Evolutionary conservation across 495 filamentous ascomycete species (phyloP).

Genomic region (Letharia columbiana): DNA sequence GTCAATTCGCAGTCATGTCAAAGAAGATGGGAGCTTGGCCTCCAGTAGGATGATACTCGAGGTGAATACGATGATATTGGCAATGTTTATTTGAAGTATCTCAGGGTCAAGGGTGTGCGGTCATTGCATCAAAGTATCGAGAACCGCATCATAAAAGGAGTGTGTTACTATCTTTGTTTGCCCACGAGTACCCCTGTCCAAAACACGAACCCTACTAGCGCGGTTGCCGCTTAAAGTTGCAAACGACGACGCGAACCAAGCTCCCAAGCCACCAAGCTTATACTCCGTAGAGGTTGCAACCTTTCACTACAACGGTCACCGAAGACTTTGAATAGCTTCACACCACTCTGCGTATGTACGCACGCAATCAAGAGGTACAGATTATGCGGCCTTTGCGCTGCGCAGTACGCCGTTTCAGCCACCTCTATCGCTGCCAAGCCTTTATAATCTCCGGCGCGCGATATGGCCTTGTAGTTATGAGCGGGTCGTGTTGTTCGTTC

Average conservation of each 20-base stretch:
- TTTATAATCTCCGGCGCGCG: slow-evolving; percentile 89
- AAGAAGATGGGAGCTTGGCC: not conserved
- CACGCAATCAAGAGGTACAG: not conserved
- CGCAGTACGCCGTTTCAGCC: not conserved
- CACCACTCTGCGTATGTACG: not conserved
- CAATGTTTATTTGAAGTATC: not conserved
- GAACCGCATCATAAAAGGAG: slow-evolving; percentile 5
- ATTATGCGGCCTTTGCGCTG: not conserved
- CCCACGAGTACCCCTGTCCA: not conserved
- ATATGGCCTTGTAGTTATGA: slow-evolving; percentile 94
- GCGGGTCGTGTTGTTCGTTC: slow-evolving; percentile 95
- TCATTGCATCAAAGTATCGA: not conserved
- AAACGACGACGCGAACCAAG: not conserved
- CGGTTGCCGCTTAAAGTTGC: slow-evolving; percentile 5
- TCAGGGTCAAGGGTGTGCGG: not conserved
- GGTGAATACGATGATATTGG: not conserved
- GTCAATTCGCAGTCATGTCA: slow-evolving; percentile 11
- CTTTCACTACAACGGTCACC: not conserved
- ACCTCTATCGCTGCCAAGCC: not conserved
- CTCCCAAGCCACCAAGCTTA: not conserved
- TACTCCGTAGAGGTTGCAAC: too few species aligned
- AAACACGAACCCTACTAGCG: slow-evolving; percentile 8
- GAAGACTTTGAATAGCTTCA: slow-evolving; percentile 3
- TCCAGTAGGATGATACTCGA: not conserved
- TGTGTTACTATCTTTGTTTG: slow-evolving; percentile 1